phyloP scores from a whole-genome alignment of 345 rosid genomes.

The Brassica cretica region DNA sequence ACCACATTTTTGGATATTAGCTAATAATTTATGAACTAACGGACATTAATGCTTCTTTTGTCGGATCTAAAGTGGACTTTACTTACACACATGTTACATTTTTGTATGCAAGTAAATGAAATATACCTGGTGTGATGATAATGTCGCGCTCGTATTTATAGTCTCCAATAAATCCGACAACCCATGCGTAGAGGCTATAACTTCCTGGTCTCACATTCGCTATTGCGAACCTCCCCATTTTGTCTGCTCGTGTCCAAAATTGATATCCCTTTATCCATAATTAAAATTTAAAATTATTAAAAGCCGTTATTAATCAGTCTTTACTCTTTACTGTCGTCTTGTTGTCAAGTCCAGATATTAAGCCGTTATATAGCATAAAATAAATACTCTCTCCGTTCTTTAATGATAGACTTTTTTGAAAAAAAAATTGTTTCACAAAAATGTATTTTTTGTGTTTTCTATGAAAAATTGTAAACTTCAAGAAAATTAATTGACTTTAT shows the following conservation, averaged over 20 bases:
- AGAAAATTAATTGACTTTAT: too few species aligned
- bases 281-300: background rate
- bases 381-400: too few species aligned
- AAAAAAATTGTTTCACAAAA: too few species aligned
- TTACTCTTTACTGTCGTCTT: background rate
- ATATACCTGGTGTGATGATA: conserved; percentile 56
- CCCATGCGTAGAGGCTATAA: conserved; percentile 73
- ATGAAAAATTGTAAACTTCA: too few species aligned
- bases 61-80: background rate
- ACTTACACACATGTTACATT: background rate
- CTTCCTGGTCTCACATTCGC: conserved; percentile 61
- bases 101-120: background rate
- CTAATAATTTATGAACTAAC: background rate
- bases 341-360: background rate
- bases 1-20: background rate
- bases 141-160: conserved; percentile 47
- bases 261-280: conserved; percentile 69
- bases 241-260: conserved; percentile 68
- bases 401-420: too few species aligned
- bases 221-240: conserved; percentile 55
- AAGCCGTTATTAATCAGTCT: background rate
- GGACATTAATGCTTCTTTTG: background rate
- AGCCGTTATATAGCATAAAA: background rate
- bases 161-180: conserved; percentile 67
- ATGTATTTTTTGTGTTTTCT: too few species aligned